phyloP scores from a whole-genome alignment of 2,329 filamentous ascomycete genomes.

The Fusarium solani-melongenae region DNA sequence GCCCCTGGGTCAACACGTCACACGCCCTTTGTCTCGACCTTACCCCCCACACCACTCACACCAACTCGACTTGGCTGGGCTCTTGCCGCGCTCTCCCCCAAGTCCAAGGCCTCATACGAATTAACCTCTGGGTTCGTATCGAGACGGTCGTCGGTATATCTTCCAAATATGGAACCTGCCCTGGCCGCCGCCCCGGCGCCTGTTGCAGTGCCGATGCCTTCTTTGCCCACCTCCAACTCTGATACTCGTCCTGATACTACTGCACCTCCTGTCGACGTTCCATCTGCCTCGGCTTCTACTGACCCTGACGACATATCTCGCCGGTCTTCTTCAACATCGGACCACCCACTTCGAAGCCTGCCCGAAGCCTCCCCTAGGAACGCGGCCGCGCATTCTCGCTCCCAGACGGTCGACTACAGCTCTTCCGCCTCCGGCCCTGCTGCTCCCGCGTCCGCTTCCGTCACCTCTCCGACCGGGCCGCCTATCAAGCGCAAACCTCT shows the following conservation, averaged over 20 bases:
- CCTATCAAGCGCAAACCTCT: constrained; percentile 71
- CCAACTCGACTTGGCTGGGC: constrained; percentile 24
- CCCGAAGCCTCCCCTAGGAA: constrained; percentile 26
- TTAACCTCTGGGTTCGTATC: constrained; percentile 26
- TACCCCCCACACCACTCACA: constrained; percentile 26
- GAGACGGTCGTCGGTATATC: constrained; percentile 35
- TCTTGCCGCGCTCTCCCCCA: constrained; percentile 16
- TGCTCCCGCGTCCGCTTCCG: constrained; percentile 18
- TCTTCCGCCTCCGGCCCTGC: constrained; percentile 31
- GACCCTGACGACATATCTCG: constrained; percentile 33
- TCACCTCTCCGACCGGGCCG: constrained; percentile 36
- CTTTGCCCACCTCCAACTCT: constrained; percentile 38
- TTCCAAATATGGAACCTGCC: constrained; percentile 42
- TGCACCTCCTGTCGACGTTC: constrained; percentile 32
- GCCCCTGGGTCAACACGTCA: constrained; percentile 26
- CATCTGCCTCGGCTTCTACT: constrained; percentile 26
- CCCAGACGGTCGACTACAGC: constrained; percentile 41
- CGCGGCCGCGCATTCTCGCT: constrained; percentile 37
- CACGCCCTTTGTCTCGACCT: constrained; percentile 22
- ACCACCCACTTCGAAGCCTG: constrained; percentile 25
- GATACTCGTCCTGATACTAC: constrained; percentile 43
- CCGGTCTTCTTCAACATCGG: constrained; percentile 33
- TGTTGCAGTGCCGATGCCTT: constrained; percentile 37
- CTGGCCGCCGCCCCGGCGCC: constrained; percentile 35
- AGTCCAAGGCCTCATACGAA: constrained; percentile 27